Evolutionary conservation across 768 basidiomycete species (phyloP).

Genomic region (Rhodotorula taiwanensis): DNA sequence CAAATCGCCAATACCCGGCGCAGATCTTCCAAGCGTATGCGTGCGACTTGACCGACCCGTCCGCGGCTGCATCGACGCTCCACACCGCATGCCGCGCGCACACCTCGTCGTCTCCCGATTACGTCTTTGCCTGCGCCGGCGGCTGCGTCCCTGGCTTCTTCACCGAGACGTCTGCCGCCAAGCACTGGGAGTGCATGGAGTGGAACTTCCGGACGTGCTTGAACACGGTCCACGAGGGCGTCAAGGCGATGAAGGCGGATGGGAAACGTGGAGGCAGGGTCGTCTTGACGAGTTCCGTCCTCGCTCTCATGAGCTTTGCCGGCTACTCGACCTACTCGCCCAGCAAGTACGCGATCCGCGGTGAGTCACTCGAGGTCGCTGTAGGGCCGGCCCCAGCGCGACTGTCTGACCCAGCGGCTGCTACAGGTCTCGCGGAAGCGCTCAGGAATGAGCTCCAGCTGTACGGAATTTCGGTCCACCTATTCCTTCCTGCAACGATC

Average conservation of each 20-base stretch:
- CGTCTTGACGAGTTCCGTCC: conserved; percentile 61
- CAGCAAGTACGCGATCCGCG: conserved; percentile 76
- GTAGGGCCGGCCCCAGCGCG: too few relatives aligned
- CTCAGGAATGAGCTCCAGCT: conserved; percentile 71
- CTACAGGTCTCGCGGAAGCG: conserved; percentile 77
- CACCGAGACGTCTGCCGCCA: conserved; percentile 59
- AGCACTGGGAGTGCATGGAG: conserved; percentile 57
- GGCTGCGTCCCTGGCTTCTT: conserved; percentile 60
- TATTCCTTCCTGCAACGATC: conserved; percentile 78
- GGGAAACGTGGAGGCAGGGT: conserved; percentile 62
- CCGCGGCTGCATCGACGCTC: conserved; percentile 58
- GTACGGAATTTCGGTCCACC: conserved; percentile 69
- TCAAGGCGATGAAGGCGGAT: conserved; percentile 59
- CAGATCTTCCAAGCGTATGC: conserved; percentile 65
- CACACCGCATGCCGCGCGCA: conserved; percentile 55
- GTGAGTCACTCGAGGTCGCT: too few relatives aligned
- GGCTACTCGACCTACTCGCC: conserved; percentile 77
- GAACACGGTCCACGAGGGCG: conserved; percentile 58
- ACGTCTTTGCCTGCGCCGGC: conserved; percentile 74
- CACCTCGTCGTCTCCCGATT: conserved; percentile 57
- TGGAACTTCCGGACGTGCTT: conserved; percentile 56
- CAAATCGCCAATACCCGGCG: conserved; percentile 51
- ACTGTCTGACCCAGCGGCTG: too few relatives aligned
- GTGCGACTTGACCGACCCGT: conserved; percentile 55
- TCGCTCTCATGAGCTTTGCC: conserved; percentile 67